Base-by-base conservation (phyloP, 306 rosid species). In the Vigna hirtella region DNA sequence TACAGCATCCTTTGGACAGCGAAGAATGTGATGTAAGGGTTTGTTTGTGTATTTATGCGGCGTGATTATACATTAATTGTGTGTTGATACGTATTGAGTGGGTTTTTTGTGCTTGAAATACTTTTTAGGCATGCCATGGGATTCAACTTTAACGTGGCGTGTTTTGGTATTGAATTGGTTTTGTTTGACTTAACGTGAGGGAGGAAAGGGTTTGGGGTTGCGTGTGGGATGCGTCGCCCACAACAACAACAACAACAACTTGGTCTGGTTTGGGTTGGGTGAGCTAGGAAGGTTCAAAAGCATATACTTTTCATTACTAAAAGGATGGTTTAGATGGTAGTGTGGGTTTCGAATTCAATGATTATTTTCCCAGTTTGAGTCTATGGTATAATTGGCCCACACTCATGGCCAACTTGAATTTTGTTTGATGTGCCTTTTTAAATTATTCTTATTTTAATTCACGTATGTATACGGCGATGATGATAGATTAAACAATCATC, bases 1-100 rank as follows among this genome's bases (percentile, higher is more conserved):
- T 95, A 95, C 64, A 91, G 98, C 91, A 93, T 95, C 63, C 98
- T 93, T n/a, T 95, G 99, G 99, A 95, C 96, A 2, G 62, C 85
- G 4, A 73, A 71, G 13, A 91, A 73, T 43, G 64, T 85, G 26
- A 86, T 95, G 99, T 95, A 62, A 90, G 22, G 24, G 17, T 28
- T 20, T 16, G 9, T 34, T 20, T 22, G 26, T n/a, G 11, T 55
- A 62, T 56, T 22, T 34, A 5, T 48, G 2, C 12, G 11, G 47
- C 43, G 28, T 69, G 59, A 49, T 34, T 10, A 20, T 22, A 9
- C 14, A 10, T 20, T 43, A 10, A 51, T 61, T 32, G 24, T 1
- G 13, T 53, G 6, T 40, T 43, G 7, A 13, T 38, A 20, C 15
- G 75, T 9, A 17, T 30, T 68, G 9, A 42, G 2, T 42, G 16